A percentile compares a stretch with the other conserved stretches of the same genome.
phyloP scores from a whole-genome alignment of 352 stramenopile species.

The Lagenidium giganteum region DNA sequence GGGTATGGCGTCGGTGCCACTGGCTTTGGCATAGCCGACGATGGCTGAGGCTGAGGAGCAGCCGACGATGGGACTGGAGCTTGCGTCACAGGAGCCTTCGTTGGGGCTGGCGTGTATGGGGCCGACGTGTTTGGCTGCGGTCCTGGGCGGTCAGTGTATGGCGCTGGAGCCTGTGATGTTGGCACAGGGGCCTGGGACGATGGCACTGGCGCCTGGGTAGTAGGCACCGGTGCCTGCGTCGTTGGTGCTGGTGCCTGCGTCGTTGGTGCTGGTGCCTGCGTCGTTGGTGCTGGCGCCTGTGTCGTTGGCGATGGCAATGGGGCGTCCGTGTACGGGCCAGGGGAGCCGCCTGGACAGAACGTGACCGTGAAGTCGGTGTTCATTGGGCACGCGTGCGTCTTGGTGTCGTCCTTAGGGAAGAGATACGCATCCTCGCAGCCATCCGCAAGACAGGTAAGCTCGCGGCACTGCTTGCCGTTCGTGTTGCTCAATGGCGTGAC shows the following conservation, averaged over 20 bases:
- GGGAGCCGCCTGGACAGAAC: slow-evolving; percentile 53
- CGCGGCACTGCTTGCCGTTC: slow-evolving; percentile 48
- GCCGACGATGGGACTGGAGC: slow-evolving; percentile 14
- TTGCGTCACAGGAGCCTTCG: slow-evolving; percentile 14
- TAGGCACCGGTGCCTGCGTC: background rate
- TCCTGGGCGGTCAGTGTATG: background rate
- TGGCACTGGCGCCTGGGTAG: slow-evolving; percentile 5
- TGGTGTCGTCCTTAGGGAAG: slow-evolving; percentile 62
- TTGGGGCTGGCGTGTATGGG: slow-evolving; percentile 1
- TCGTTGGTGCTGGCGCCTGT: slow-evolving; percentile 1
- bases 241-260: slow-evolving; percentile 1
- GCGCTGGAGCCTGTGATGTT: slow-evolving; percentile 4
- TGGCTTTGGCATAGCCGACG: slow-evolving; percentile 10
- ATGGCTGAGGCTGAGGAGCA: slow-evolving; percentile 14
- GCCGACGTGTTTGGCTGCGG: background rate
- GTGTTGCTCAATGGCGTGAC: slow-evolving; percentile 50
- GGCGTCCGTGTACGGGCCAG: background rate
- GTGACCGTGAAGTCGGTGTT: slow-evolving; percentile 61
- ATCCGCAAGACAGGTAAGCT: slow-evolving; percentile 50
- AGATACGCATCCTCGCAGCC: slow-evolving; percentile 64
- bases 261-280: slow-evolving; percentile 5
- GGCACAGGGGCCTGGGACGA: background rate
- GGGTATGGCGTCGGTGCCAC: background rate
- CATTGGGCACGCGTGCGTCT: slow-evolving; percentile 62
- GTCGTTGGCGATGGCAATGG: slow-evolving; percentile 3